Base-by-base conservation (phyloP, 2,329 filamentous ascomycete species). In the Talaromyces pinophilus region DNA sequence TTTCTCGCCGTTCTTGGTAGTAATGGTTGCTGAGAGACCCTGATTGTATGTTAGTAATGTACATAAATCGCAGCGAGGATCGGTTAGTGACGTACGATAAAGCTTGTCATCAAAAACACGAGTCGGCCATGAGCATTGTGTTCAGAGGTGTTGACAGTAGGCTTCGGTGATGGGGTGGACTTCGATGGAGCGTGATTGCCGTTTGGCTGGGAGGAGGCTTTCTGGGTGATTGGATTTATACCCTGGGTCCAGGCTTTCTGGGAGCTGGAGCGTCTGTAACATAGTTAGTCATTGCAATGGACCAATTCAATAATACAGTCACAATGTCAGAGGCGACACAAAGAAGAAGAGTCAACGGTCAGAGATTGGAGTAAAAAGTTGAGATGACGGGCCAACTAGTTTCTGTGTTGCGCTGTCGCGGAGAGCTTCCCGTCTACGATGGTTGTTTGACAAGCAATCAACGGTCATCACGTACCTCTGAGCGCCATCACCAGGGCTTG, bases 191-290 rank as follows among this genome's bases (percentile, higher is more conserved):
- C 77, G 70, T 80, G 78, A 68, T 79, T 81, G 71, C 86, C 87
- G 80, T 89, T 89, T 69, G 83, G 80, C 67, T 82, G 80, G 67
- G 77, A 74, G 10, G 82, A 80, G 55, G 82, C 75, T 70, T 85
- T 84, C 71, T 88, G 85, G 22, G 85, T 87, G 74, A 87, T 84
- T 54, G 86, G 85, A 74, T 89, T 89, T 65, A 84, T 82, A 71
- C 85, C 85, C 72, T 84, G 81, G 59, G 83, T 82, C 87, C 87
- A 89, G 72, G 86, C 86, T 76, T 86, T 87, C 70, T 84, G 84
- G 59, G 82, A 81, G 75, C 77, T 85, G 78, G 81, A 84, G 81
- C 78, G 84, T 82, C 79, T 78, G 59, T 64, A 54, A 57, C 67
- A 69, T 55, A 63, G 55, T 70, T 30, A 67, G 71, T 72, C 63